phyloP scores from a whole-genome alignment of 441 rosid species.

The Mallotus japonicus region DNA sequence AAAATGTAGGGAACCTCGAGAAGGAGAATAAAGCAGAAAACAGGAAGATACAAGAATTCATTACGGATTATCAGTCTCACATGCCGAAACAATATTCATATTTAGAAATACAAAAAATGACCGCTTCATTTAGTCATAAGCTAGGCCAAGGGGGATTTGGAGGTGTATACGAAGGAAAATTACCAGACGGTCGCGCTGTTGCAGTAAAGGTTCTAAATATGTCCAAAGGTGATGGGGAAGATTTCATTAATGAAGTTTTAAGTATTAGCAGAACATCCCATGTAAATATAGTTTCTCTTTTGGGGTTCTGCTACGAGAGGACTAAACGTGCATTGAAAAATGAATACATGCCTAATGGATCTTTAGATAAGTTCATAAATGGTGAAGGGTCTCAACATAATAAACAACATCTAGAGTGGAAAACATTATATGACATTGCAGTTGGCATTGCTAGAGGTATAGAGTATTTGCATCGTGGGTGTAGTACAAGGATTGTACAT shows the following conservation, averaged over 20 bases:
- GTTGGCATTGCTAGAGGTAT: conserved; percentile 28
- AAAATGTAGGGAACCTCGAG: too few relatives aligned
- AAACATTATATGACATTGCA: conserved; percentile 5
- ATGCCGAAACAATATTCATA: too few relatives aligned
- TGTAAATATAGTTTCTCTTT: conserved; percentile 34
- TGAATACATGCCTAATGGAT: conserved; percentile 35
- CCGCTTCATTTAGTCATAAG: conserved; percentile 31
- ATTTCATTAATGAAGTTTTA: conserved; percentile 43
- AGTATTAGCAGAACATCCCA: conserved; percentile 45
- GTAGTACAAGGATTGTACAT: conserved; percentile 53
- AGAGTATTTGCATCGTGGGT: conserved; percentile 43
- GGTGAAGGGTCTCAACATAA: neutral
- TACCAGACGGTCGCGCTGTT: conserved; percentile 30
- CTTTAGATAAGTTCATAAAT: conserved; percentile 27
- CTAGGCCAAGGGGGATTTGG: conserved; percentile 47
- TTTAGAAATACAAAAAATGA: conserved; percentile 30
- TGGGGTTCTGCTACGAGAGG: conserved; percentile 34
- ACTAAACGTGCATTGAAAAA: conserved; percentile 27
- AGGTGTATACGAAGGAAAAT: conserved; percentile 37
- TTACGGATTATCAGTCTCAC: too few relatives aligned
- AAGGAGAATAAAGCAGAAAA: too few relatives aligned
- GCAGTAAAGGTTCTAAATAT: conserved; percentile 35
- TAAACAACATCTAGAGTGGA: conserved; percentile 3
- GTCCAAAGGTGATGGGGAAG: conserved; percentile 31
- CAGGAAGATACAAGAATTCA: too few relatives aligned